These are phyloP conservation scores for Cucurbita pepo DNA, from an alignment of 306 rosid genomes.

Conservation along the genomic window DNA sequence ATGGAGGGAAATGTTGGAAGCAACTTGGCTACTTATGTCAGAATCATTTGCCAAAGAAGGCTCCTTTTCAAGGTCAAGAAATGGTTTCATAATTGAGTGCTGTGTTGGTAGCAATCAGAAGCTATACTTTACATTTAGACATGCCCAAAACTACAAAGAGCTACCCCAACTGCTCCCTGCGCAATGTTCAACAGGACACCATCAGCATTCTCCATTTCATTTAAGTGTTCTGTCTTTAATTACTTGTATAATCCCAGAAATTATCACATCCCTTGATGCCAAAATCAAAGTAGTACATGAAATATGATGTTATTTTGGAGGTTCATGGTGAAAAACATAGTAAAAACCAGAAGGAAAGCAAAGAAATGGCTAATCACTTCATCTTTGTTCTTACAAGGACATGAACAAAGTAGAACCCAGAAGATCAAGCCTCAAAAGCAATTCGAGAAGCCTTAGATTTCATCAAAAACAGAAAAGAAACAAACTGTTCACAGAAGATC, in stretches of 20 bases:
- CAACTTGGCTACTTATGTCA: slow-evolving; percentile 73
- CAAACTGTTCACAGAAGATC: not conserved
- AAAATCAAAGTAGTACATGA: not conserved
- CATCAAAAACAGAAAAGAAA: not conserved
- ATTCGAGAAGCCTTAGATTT: not conserved
- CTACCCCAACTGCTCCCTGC: not conserved
- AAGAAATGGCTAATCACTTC: not conserved
- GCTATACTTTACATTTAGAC: not conserved
- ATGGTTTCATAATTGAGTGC: slow-evolving; percentile 35
- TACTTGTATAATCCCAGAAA: not conserved
- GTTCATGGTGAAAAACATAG: not conserved
- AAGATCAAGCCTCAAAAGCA: not conserved
- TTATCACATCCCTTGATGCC: not conserved
- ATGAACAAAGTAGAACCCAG: not conserved
- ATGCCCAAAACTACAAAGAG: not conserved
- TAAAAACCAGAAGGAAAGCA: not conserved
- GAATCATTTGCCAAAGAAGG: slow-evolving; percentile 48
- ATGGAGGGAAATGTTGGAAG: slow-evolving; percentile 51
- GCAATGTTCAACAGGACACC: not conserved
- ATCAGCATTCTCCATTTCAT: not conserved
- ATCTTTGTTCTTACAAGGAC: not conserved
- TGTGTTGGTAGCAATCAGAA: not conserved
- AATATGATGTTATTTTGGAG: not conserved
- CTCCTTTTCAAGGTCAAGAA: slow-evolving; percentile 62
- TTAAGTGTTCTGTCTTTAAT: not conserved